A percentile compares a stretch with the other conserved stretches of the same genome.
Evolutionary conservation across 2,329 filamentous ascomycete genomes (phyloP).

Genomic region (Fusarium albidum): DNA sequence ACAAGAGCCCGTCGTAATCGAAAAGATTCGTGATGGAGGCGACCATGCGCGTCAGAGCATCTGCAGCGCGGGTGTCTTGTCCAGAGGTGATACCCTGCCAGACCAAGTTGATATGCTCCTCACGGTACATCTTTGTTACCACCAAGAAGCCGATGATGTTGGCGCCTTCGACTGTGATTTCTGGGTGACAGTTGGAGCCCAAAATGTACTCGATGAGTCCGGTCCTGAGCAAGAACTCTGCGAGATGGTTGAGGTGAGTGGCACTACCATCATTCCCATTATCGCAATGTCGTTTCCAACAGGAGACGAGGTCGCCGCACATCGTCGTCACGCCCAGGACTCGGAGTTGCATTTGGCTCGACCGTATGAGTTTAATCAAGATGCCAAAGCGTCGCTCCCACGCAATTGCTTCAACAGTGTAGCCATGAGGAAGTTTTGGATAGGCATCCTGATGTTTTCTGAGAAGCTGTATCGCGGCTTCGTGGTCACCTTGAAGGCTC

Average conservation of each 20-base stretch:
- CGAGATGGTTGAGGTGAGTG: conserved; percentile 71
- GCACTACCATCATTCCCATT: conserved; percentile 48
- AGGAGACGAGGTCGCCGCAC: conserved; percentile 71
- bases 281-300: conserved; percentile 69
- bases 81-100: conserved; percentile 85
- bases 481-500: conserved; percentile 49
- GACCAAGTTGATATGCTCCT: conserved; percentile 77
- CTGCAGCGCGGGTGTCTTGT: conserved; percentile 84
- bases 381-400: conserved; percentile 75
- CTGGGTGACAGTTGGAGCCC: conserved; percentile 89
- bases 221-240: conserved; percentile 72
- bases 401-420: conserved; percentile 59
- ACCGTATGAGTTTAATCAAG: conserved; percentile 77
- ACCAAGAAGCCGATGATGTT: conserved; percentile 90
- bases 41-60: conserved; percentile 77
- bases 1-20: conserved; percentile 60
- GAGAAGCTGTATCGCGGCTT: conserved; percentile 44
- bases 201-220: conserved; percentile 87
- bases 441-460: conserved; percentile 37
- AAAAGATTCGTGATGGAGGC: conserved; percentile 58
- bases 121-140: conserved; percentile 77
- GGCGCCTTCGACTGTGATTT: conserved; percentile 80
- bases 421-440: conserved; percentile 49
- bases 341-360: conserved; percentile 89
- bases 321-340: conserved; percentile 80